A percentile compares a stretch with the other conserved stretches of the same genome.
Conservation (phyloP, 495 filamentous ascomycete genomes). For the Oidiodendron maius region DNA sequence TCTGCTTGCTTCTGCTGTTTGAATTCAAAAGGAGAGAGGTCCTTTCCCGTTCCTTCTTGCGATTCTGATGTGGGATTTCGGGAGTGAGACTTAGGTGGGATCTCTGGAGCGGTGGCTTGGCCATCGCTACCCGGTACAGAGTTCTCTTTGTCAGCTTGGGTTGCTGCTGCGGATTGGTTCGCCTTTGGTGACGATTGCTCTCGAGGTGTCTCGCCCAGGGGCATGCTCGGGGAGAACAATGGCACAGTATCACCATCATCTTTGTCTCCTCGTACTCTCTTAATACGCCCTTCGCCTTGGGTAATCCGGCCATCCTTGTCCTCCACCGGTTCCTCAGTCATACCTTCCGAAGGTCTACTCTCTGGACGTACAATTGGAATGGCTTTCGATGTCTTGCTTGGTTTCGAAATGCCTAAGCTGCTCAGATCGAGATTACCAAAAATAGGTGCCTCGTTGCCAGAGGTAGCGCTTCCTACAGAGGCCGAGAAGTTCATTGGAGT, state of each 20-base stretch:
- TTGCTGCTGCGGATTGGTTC: conserved; percentile 15
- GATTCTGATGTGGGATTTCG: conserved; percentile 22
- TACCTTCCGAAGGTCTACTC: conserved; percentile 30
- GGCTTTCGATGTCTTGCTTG: conserved; percentile 68
- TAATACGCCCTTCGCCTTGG: conserved; percentile 56
- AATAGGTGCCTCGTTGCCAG: conserved; percentile 43
- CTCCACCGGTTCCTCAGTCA: conserved; percentile 35
- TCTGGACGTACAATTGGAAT: conserved; percentile 74
- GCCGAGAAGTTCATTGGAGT: conserved; percentile 48
- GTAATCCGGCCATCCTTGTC: conserved; percentile 44
- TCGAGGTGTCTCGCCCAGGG: conserved; percentile 41
- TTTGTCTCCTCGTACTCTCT: conserved; percentile 58
- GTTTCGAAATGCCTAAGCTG: conserved; percentile 49
- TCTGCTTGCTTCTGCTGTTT: conserved; percentile 32
- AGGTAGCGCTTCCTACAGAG: conserved; percentile 29
- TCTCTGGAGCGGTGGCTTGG: not conserved
- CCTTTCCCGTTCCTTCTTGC: conserved; percentile 29
- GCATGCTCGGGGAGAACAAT: conserved; percentile 53
- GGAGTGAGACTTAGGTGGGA: conserved; percentile 6
- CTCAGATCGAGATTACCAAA: conserved; percentile 69
- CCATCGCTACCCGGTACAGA: conserved; percentile 13
- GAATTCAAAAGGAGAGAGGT: conserved; percentile 37
- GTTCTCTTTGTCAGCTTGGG: conserved; percentile 27
- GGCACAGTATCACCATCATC: conserved; percentile 63
- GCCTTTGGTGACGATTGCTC: conserved; percentile 29